phyloP scores from a whole-genome alignment of 345 rosid species.

The Arabis alpina region DNA sequence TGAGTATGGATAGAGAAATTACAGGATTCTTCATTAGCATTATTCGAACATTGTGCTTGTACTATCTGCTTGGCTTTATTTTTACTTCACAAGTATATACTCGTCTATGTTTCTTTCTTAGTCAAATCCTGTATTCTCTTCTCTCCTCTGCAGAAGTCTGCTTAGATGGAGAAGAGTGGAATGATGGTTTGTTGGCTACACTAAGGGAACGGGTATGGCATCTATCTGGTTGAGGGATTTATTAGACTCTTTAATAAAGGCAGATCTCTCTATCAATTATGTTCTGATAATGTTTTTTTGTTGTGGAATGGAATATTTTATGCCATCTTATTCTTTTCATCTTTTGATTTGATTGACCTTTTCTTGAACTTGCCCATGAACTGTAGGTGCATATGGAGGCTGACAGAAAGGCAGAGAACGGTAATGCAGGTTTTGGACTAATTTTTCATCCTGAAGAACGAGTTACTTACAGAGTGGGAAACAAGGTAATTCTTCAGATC shows the following conservation, averaged over 20 bases:
- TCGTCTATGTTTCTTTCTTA: constrained; percentile 16
- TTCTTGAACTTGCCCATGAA: constrained; percentile 21
- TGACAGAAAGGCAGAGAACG: constrained; percentile 71
- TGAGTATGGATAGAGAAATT: constrained; percentile 37
- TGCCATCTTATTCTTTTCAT: constrained; percentile 5
- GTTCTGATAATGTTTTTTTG: neutral
- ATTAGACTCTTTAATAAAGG: neutral
- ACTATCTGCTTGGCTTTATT: constrained; percentile 7
- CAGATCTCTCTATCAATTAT: constrained; percentile 14
- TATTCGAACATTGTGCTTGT: constrained; percentile 1
- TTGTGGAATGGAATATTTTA: neutral
- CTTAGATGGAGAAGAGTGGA: constrained; percentile 90
- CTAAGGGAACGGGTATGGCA: constrained; percentile 83
- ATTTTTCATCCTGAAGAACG: constrained; percentile 61
- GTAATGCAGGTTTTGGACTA: constrained; percentile 49
- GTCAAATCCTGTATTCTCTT: constrained; percentile 1
- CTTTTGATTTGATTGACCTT: constrained; percentile 4
- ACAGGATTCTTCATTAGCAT: constrained; percentile 11
- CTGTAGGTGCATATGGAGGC: constrained; percentile 93
- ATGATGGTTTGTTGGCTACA: constrained; percentile 90
- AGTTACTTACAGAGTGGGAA: constrained; percentile 72
- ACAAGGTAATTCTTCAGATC: constrained; percentile 57
- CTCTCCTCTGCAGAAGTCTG: constrained; percentile 59
- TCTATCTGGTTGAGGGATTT: too few relatives aligned
- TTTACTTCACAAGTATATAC: constrained; percentile 8